Conservation (phyloP, 225 moss, liverwort and hornwort species). For the Marchantia polymorpha region DNA sequence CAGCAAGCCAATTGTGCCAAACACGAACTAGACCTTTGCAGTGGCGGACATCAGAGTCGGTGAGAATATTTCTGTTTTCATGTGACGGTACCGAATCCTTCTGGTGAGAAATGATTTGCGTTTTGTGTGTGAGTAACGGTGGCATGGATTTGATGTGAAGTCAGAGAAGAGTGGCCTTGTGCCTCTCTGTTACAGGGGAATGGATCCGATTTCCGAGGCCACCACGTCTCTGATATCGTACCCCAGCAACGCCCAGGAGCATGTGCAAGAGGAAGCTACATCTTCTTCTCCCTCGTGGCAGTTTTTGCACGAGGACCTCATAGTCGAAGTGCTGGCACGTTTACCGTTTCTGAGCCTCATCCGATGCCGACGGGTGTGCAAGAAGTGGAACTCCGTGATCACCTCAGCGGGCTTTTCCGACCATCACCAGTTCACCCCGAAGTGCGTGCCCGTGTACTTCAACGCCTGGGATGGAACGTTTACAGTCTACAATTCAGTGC, state of each 20-base stretch:
- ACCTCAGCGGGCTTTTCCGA: neutral
- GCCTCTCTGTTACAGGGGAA: too few species aligned
- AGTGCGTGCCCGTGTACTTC: constrained; percentile 11
- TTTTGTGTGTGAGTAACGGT: too few species aligned
- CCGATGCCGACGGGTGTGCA: constrained; percentile 4
- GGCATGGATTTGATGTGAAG: too few species aligned
- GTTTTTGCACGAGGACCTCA: constrained; percentile 1
- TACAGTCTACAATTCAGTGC: neutral
- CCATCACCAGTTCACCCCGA: neutral
- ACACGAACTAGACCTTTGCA: too few species aligned
- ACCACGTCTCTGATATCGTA: neutral
- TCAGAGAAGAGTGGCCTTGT: too few species aligned
- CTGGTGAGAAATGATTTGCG: too few species aligned
- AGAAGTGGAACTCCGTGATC: constrained; percentile 2
- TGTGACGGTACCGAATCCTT: too few species aligned
- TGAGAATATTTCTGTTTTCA: too few species aligned
- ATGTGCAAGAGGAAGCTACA: too few species aligned
- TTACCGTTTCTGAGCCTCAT: constrained; percentile 6
- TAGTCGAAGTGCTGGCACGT: neutral
- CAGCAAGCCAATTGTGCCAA: too few species aligned
- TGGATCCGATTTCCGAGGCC: neutral
- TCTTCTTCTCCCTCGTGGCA: neutral
- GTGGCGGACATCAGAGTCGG: too few species aligned
- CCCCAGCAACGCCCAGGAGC: neutral
- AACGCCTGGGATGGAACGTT: neutral